These are phyloP conservation scores for Sisymbrium irio DNA, from an alignment of 345 rosid species.

Conservation along the genomic window DNA sequence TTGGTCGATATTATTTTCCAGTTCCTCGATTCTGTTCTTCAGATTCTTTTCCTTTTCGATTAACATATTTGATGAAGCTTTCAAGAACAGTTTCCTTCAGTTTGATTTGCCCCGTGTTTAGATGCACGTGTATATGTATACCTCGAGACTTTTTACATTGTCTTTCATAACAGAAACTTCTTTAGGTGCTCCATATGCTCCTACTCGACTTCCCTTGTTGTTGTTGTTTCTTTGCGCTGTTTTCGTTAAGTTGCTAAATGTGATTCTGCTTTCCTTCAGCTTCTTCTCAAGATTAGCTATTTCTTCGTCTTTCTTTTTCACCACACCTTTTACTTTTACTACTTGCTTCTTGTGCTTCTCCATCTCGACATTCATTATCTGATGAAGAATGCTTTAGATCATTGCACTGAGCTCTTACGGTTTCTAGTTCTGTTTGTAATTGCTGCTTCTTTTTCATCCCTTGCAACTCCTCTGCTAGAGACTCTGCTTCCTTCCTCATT, in stretches of 20 bases:
- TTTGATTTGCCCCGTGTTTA: constrained; percentile 53
- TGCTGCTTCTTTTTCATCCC: constrained; percentile 36
- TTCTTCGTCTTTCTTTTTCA: constrained; percentile 64
- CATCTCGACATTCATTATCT: constrained; percentile 57
- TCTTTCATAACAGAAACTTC: constrained; percentile 61
- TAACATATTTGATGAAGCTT: constrained; percentile 51
- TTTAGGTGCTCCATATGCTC: too few species aligned
- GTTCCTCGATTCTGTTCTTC: constrained; percentile 49
- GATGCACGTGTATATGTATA: constrained; percentile 29
- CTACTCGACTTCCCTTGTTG: constrained; percentile 37
- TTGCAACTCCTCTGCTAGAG: constrained; percentile 45
- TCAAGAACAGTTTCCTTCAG: constrained; percentile 63
- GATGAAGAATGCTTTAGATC: constrained; percentile 49
- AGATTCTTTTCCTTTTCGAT: constrained; percentile 61
- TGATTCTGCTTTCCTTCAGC: constrained; percentile 36
- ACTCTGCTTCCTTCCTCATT: constrained; percentile 49
- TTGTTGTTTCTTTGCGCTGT: constrained; percentile 16
- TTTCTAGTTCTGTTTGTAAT: constrained; percentile 48
- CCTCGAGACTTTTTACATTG: constrained; percentile 65
- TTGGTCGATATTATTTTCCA: constrained; percentile 55
- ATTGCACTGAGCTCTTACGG: constrained; percentile 40
- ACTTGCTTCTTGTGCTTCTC: constrained; percentile 67
- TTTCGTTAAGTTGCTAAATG: constrained; percentile 42
- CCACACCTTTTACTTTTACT: constrained; percentile 52
- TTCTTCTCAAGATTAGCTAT: constrained; percentile 46